These are phyloP conservation scores for Aspergillus homomorphus DNA, from an alignment of 495 filamentous ascomycete genomes.

Conservation along the genomic window DNA sequence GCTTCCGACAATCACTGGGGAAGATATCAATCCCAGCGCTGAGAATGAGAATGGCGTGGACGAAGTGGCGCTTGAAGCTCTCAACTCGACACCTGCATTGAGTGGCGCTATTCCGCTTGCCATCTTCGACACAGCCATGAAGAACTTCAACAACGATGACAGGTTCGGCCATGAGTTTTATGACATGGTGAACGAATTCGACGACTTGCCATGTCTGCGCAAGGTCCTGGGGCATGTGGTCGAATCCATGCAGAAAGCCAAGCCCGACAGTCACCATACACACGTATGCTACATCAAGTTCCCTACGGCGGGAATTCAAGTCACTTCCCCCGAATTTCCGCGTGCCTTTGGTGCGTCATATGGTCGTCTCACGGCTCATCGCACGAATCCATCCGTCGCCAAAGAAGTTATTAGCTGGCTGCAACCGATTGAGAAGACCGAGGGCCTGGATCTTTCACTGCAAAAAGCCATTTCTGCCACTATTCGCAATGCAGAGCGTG, in stretches of 20 bases:
- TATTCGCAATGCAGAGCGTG: conserved; percentile 38
- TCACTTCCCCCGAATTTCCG: conserved; percentile 68
- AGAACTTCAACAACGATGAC: conserved; percentile 62
- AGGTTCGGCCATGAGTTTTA: conserved; percentile 73
- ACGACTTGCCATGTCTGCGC: conserved; percentile 55
- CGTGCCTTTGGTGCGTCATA: conserved; percentile 63
- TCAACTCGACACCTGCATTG: conserved; percentile 75
- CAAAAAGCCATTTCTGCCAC: conserved; percentile 62
- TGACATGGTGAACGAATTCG: conserved; percentile 68
- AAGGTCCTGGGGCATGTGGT: conserved; percentile 77
- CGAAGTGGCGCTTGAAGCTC: conserved; percentile 53
- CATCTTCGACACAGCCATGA: conserved; percentile 85
- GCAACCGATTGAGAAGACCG: conserved; percentile 48
- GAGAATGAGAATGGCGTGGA: conserved; percentile 50
- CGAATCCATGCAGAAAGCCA: conserved; percentile 54
- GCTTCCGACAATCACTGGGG: conserved; percentile 59
- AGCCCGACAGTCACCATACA: conserved; percentile 56
- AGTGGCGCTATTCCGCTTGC: conserved; percentile 89
- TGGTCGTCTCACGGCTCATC: conserved; percentile 50
- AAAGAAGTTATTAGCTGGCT: conserved; percentile 60
- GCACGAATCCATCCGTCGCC: conserved; percentile 39
- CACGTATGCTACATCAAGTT: conserved; percentile 68
- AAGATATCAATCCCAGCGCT: conserved; percentile 62
- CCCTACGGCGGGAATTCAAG: conserved; percentile 62
- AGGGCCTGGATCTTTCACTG: conserved; percentile 64